A percentile compares a stretch with the other conserved stretches of the same genome.
Conservation (phyloP, 495 filamentous ascomycete species). For the Daldinia childiae region DNA sequence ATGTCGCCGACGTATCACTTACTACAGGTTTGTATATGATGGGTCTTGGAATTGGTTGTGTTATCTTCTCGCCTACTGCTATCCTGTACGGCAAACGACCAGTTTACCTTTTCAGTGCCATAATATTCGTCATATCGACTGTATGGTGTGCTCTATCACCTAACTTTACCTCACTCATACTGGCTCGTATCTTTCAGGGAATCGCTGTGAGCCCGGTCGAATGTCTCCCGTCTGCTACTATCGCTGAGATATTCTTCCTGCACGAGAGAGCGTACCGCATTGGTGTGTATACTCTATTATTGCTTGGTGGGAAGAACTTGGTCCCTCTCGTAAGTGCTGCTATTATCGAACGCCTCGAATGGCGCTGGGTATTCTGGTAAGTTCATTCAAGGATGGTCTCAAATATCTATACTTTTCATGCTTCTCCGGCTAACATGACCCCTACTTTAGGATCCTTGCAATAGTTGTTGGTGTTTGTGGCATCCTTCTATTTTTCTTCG, state of each 20-base stretch:
- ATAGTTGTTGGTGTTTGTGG: slow-evolving; percentile 82
- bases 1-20: slow-evolving; percentile 78
- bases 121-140: slow-evolving; percentile 78
- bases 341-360: slow-evolving; percentile 78
- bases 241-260: slow-evolving; percentile 96
- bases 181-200: slow-evolving; percentile 88
- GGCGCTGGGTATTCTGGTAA: slow-evolving; percentile 95
- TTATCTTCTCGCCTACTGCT: slow-evolving; percentile 87
- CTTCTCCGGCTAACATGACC: slow-evolving; percentile 36
- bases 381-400: slow-evolving; percentile 34
- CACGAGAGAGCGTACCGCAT: slow-evolving; percentile 94
- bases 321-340: slow-evolving; percentile 88
- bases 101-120: slow-evolving; percentile 82
- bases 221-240: slow-evolving; percentile 91
- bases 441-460: slow-evolving; percentile 73
- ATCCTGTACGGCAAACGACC: slow-evolving; percentile 92
- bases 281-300: slow-evolving; percentile 91
- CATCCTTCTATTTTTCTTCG: slow-evolving; percentile 83
- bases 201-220: slow-evolving; percentile 92
- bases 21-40: slow-evolving; percentile 97
- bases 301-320: slow-evolving; percentile 93
- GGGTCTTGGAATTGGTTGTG: slow-evolving; percentile 85
- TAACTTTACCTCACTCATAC: slow-evolving; percentile 79
- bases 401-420: not conserved
- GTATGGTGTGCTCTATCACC: slow-evolving; percentile 89